These are phyloP conservation scores for Hypoxylon sp. DNA, from an alignment of 2,329 filamentous ascomycete genomes.

Conservation along the genomic window DNA sequence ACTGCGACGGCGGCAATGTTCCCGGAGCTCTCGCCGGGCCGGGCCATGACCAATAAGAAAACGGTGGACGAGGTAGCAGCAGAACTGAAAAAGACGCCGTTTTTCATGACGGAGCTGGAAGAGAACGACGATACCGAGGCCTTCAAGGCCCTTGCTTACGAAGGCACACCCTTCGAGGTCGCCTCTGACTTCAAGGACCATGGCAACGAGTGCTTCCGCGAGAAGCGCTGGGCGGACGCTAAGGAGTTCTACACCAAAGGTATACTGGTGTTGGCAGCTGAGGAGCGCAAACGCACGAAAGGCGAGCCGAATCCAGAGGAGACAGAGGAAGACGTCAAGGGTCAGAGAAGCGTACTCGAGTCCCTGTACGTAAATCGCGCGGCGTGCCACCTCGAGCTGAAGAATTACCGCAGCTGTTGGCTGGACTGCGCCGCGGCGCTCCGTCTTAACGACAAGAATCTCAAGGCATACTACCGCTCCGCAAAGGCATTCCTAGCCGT, in stretches of 20 bases:
- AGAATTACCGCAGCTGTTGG: conserved; percentile 90
- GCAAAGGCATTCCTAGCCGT: conserved; percentile 83
- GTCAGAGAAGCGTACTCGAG: conserved; percentile 77
- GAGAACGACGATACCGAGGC: conserved; percentile 90
- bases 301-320: conserved; percentile 49
- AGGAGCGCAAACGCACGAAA: conserved; percentile 69
- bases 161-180: conserved; percentile 89
- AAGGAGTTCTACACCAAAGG: conserved; percentile 93
- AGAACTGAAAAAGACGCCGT: conserved; percentile 75
- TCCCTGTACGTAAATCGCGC: conserved; percentile 88
- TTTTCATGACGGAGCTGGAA: conserved; percentile 96
- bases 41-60: conserved; percentile 60
- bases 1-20: conserved; percentile 41
- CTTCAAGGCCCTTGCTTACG: conserved; percentile 89
- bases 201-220: conserved; percentile 89
- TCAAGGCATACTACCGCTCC: conserved; percentile 94
- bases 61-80: conserved; percentile 69
- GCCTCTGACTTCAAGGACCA: conserved; percentile 88
- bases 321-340: conserved; percentile 65
- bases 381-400: conserved; percentile 87
- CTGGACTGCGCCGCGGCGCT: conserved; percentile 86
- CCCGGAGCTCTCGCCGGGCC: conserved; percentile 64
- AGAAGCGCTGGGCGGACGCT: conserved; percentile 82
- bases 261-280: conserved; percentile 77
- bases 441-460: conserved; percentile 81